Percentiles rank a stretch among this genome's conserved stretches.
These are phyloP conservation scores for Epichloe gansuensis DNA, from an alignment of 2,329 filamentous ascomycete genomes.

Conservation along the genomic window DNA sequence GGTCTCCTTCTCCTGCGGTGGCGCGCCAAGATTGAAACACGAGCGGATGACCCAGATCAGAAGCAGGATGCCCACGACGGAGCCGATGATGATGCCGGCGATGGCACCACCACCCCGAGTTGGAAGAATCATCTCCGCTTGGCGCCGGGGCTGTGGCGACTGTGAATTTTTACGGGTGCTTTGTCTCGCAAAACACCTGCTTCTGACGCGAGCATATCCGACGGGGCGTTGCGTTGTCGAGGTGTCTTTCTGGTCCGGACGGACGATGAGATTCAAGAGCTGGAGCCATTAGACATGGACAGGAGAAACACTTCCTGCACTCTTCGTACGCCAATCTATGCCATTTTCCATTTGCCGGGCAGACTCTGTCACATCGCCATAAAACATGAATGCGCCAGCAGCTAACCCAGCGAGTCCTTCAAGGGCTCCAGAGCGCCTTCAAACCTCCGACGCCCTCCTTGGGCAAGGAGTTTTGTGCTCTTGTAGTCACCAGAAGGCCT, in stretches of 20 bases:
- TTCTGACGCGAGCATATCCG: too few relatives aligned
- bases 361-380: background rate
- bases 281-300: too few relatives aligned
- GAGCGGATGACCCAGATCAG: conserved; percentile 35
- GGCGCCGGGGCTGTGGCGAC: conserved; percentile 9
- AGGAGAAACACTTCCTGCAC: too few relatives aligned
- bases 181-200: conserved; percentile 1
- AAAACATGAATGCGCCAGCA: background rate
- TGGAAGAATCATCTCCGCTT: conserved; percentile 7
- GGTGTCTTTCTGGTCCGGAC: too few relatives aligned
- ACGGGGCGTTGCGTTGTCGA: too few relatives aligned
- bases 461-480: too few relatives aligned
- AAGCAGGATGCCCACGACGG: conserved; percentile 32
- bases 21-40: conserved; percentile 29
- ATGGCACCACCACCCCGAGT: conserved; percentile 35
- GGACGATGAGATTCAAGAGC: too few relatives aligned
- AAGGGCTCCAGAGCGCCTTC: too few relatives aligned
- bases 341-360: background rate
- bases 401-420: background rate
- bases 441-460: background rate
- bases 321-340: background rate
- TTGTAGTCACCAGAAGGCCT: too few relatives aligned
- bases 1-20: conserved; percentile 20
- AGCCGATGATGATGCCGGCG: conserved; percentile 38
- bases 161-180: conserved; percentile 16